These are phyloP conservation scores for Saraca asoca DNA, from an alignment of 331 rosid species.

Conservation along the genomic window DNA sequence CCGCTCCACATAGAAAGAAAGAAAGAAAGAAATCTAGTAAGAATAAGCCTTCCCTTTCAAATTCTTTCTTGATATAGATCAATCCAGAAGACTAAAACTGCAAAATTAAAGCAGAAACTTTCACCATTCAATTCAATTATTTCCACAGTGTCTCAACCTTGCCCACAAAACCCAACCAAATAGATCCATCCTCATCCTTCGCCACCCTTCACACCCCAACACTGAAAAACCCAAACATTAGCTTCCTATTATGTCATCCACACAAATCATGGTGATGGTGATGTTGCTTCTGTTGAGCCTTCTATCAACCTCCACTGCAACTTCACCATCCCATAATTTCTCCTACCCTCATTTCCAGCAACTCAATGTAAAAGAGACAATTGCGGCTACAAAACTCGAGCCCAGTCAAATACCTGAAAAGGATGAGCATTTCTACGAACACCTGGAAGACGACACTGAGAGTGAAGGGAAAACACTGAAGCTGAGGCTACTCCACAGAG, in stretches of 20 bases:
- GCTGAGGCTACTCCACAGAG: constrained; percentile 69
- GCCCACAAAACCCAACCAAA: constrained; percentile 39
- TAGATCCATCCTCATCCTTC: constrained; percentile 37
- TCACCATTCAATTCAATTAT: constrained; percentile 46
- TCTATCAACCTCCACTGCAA: constrained; percentile 27
- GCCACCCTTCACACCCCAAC: constrained; percentile 12
- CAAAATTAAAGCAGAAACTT: constrained; percentile 23
- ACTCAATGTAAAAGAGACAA: constrained; percentile 37
- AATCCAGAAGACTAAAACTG: too few relatives aligned
- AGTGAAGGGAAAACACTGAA: constrained; percentile 36
- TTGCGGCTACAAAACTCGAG: constrained; percentile 28
- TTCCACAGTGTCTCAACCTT: constrained; percentile 28
- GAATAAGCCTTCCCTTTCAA: constrained; percentile 18
- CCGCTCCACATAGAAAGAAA: too few relatives aligned
- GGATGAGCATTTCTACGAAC: background rate
- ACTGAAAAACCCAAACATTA: background rate
- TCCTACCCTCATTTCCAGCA: constrained; percentile 48
- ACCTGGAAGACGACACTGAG: background rate
- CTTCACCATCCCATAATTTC: constrained; percentile 25
- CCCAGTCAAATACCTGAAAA: constrained; percentile 20
- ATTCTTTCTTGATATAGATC: too few relatives aligned
- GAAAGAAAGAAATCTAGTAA: constrained; percentile 20
- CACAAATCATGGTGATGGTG: constrained; percentile 11
- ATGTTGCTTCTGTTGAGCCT: constrained; percentile 11
- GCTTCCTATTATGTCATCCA: constrained; percentile 17